Base-by-base conservation (phyloP, 306 rosid species). In the Begonia fuchsioides region DNA sequence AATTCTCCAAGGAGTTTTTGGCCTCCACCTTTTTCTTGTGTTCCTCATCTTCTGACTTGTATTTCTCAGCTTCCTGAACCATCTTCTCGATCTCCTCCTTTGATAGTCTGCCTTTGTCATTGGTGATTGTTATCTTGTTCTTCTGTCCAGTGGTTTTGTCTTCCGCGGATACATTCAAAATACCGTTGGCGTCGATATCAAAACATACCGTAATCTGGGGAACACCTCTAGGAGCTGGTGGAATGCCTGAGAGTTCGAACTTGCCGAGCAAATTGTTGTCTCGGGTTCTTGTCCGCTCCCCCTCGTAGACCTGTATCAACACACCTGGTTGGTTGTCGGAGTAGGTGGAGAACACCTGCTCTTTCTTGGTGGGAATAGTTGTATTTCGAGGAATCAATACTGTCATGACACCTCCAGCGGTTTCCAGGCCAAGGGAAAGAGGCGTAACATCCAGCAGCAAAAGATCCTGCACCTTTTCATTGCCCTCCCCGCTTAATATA, bases 51-150 rank as follows among this genome's bases (percentile, higher is more conserved):
- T 65, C 68, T 2, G 68, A 32, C 46, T 55, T 58, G 43, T 58
- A 72, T 16, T 58, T 67, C 60, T 72, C 70, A 3, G 73, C 77
- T 51, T 62, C 73, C 16, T 72, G 61, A 5, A 68, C 73, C 71
- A 68, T 55, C 13, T 56, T 63, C 56, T 67, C 65, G 32, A 63
- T 67, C 44, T 63, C 62, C 13, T 60, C 71, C 56, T 68, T 70
- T 2, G 67, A 59, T 18, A 70, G 51, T 39, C 64, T 43, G 1
- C 75, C 60, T 20, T 53, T 60, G 65, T 68, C 70, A 3, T 72
- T 67, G 8, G 73, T 72, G 43, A 72, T 56, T 1, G 74, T 60
- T 16, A 56, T 63, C 61, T 72, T 72, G 43, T 63, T 68, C 51
- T 64, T 68, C 46, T 63, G 51, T 12, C 78, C 68, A 0, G 71